These are phyloP conservation scores for Coleophoma cylindrospora DNA, from an alignment of 2,329 filamentous ascomycete genomes.

Conservation along the genomic window DNA sequence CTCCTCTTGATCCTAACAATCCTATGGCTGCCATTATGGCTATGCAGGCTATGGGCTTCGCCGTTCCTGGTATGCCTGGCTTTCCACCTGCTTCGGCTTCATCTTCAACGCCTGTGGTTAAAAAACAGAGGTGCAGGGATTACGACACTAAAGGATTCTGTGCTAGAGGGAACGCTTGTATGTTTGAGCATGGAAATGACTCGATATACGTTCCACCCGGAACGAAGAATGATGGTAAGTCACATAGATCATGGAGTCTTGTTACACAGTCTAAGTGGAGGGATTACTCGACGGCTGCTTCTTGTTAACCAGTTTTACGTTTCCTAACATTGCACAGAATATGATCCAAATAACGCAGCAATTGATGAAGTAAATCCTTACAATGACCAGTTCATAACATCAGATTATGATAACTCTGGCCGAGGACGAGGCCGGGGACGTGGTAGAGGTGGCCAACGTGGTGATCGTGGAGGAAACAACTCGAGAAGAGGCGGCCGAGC, in stretches of 20 bases:
- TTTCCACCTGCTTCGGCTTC: slow-evolving; percentile 17
- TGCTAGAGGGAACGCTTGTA: slow-evolving; percentile 59
- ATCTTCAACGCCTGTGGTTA: slow-evolving; percentile 2
- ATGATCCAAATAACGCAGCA: slow-evolving; percentile 7
- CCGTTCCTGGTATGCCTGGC: slow-evolving; percentile 37
- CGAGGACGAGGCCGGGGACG: slow-evolving; percentile 21
- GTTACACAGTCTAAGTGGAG: not conserved
- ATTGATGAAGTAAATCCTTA: not conserved
- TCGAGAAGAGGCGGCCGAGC: slow-evolving; percentile 31
- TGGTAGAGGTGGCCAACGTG: slow-evolving; percentile 25
- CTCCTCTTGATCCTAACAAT: slow-evolving; percentile 52
- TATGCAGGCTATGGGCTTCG: slow-evolving; percentile 53
- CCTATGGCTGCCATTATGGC: slow-evolving; percentile 57
- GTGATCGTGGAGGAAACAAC: slow-evolving; percentile 17
- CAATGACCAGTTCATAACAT: not conserved
- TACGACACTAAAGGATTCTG: slow-evolving; percentile 73
- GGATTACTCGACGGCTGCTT: not conserved
- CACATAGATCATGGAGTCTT: too few species aligned
- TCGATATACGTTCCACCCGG: slow-evolving; percentile 32
- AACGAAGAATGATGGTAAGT: slow-evolving; percentile 22
- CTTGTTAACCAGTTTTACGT: too few species aligned
- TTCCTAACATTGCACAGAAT: not conserved
- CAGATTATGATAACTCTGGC: not conserved
- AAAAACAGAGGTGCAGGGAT: slow-evolving; percentile 52
- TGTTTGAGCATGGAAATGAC: slow-evolving; percentile 62